Conservation (phyloP, 2,329 filamentous ascomycete species). For the Huntiella savannae region DNA sequence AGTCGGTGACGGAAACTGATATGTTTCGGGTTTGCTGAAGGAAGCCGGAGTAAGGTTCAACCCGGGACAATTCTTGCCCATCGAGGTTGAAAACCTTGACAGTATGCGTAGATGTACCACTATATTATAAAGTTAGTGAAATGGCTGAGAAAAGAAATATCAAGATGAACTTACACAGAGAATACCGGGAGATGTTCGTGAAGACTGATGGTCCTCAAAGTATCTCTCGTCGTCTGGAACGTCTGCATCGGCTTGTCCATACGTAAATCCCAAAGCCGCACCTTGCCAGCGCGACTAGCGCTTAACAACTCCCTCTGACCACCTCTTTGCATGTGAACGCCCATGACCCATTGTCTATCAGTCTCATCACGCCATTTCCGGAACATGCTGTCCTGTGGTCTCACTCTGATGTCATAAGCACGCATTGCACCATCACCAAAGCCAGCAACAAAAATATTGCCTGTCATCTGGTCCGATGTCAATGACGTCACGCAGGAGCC, state of each 20-base stretch:
- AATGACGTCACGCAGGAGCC: slow-evolving; percentile 90
- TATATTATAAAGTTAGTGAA: slow-evolving; percentile 19
- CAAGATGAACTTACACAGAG: slow-evolving; percentile 48
- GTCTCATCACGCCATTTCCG: slow-evolving; percentile 88
- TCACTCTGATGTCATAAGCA: slow-evolving; percentile 77
- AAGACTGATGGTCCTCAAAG: slow-evolving; percentile 68
- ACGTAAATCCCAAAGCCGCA: slow-evolving; percentile 90
- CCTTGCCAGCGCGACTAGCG: slow-evolving; percentile 78
- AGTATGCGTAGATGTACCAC: slow-evolving; percentile 69
- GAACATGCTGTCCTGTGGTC: slow-evolving; percentile 78
- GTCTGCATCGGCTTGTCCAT: slow-evolving; percentile 60
- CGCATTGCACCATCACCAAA: slow-evolving; percentile 90
- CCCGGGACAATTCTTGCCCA: slow-evolving; percentile 56
- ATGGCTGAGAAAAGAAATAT: slow-evolving; percentile 1
- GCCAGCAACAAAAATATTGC: slow-evolving; percentile 85
- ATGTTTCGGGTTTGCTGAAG: slow-evolving; percentile 60
- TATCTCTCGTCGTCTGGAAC: slow-evolving; percentile 56
- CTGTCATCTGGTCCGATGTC: slow-evolving; percentile 94
- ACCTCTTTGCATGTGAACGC: slow-evolving; percentile 89
- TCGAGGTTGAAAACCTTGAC: slow-evolving; percentile 89
- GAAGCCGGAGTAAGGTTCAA: slow-evolving; percentile 83
- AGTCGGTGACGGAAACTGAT: slow-evolving; percentile 75
- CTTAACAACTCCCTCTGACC: slow-evolving; percentile 81
- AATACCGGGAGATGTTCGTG: slow-evolving; percentile 96
- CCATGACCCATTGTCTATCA: slow-evolving; percentile 79